Base-by-base conservation (phyloP, 2,329 filamentous ascomycete species). In the Bretziella fagacearum region DNA sequence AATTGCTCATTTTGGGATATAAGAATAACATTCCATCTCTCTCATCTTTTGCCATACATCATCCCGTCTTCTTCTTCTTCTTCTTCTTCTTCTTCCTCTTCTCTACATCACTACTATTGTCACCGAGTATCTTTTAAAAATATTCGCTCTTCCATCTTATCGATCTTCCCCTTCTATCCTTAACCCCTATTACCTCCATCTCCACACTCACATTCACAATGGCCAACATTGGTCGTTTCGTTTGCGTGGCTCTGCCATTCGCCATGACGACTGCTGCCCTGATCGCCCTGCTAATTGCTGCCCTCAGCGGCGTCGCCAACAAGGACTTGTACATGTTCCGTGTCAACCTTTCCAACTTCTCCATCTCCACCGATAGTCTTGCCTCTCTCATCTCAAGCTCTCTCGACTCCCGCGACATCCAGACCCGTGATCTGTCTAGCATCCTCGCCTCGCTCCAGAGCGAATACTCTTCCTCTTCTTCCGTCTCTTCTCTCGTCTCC, bases 211-310 rank as follows among this genome's bases (percentile, higher is more conserved):
- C 22, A 17, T 25, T 46, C 60, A 60, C 53, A 53, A 72, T 72
- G 69, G 63, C 80, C 65, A 47, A 47, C 35, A 70, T 74, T 58
- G 87, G 84, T 55, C 77, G 89, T 59, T 76, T 89, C 57, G 68
- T 83, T 61, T 95, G 86, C 65, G 91, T 96, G 64, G 74, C 83
- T 64, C 68, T 86, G 67, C 89, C 89, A 51, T 86, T 94, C 65
- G 68, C 75, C 53, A 73, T 94, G 58, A 89, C 84, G 17, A 65
- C 91, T 56, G 81, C 73, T 53, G 80, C 82, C 50, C 69, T 95
- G 56, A 65, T 91, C 56, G 81, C 81, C 55, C 63, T 80, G 53
- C 63, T 78, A 52, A 65, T 77, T 40, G 73, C 67, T 13, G 68
- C 69, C 39, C 66, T 77, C 43, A 66, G 68, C 23, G 74, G 73